Conservation (phyloP, 2,329 filamentous ascomycete species). For the Aphanocladium album region DNA sequence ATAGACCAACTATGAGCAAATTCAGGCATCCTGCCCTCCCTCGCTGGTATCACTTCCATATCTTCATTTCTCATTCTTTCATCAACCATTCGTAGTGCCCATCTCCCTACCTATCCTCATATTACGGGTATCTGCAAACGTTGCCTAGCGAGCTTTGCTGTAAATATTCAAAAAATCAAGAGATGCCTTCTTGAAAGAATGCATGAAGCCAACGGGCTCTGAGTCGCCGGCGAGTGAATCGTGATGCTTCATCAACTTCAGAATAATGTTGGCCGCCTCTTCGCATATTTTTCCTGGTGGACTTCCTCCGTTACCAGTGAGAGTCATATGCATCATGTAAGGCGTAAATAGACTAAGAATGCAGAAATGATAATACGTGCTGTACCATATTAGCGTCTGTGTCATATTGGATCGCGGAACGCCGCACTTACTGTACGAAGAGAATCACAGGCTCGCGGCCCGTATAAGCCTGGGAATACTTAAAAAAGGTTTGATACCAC, state of each 20-base stretch:
- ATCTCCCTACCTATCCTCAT: neutral
- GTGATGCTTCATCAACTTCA: neutral
- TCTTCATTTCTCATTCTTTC: neutral
- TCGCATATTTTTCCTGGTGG: neutral
- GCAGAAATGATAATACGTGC: slow-evolving; percentile 9
- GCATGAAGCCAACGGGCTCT: neutral
- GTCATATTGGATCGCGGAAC: neutral
- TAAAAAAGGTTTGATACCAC: slow-evolving; percentile 7
- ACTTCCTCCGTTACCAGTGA: neutral
- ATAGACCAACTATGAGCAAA: neutral
- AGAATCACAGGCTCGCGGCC: neutral
- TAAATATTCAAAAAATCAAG: neutral
- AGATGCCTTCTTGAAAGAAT: neutral
- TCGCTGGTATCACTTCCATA: neutral
- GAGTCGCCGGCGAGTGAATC: neutral
- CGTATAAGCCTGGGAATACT: neutral
- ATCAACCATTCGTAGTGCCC: neutral
- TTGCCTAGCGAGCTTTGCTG: neutral
- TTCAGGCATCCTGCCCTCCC: neutral
- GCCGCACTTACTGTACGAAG: neutral
- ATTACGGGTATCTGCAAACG: neutral
- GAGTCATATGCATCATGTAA: neutral
- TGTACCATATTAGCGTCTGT: neutral
- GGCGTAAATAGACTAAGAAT: slow-evolving; percentile 1
- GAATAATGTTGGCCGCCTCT: neutral